These are phyloP conservation scores for Globisporangium recalcitrans DNA, from an alignment of 352 stramenopile genomes.

Conservation along the genomic window DNA sequence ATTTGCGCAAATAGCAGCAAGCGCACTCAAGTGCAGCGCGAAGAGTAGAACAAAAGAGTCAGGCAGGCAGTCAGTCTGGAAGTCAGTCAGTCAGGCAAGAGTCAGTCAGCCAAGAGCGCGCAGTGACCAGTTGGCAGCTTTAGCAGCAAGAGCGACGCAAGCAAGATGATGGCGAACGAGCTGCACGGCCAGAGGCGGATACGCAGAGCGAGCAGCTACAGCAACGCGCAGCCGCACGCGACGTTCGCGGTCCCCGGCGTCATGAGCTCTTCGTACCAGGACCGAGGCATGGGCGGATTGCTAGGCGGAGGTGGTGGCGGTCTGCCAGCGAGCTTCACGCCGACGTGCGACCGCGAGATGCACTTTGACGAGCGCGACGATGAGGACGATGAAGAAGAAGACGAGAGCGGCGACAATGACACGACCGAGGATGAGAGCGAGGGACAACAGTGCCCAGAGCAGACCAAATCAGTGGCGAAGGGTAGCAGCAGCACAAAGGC, in stretches of 20 bases:
- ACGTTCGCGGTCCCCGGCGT: slow-evolving; percentile 5
- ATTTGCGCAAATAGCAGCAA: background rate
- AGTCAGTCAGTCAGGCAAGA: background rate
- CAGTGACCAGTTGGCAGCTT: background rate
- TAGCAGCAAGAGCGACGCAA: background rate
- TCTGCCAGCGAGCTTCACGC: slow-evolving; percentile 9
- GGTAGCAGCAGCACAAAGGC: background rate
- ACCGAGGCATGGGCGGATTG: background rate
- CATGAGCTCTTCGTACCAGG: slow-evolving; percentile 17
- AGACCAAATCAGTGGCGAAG: background rate
- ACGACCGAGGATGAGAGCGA: slow-evolving; percentile 17
- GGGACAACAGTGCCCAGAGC: slow-evolving; percentile 5
- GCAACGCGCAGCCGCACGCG: background rate
- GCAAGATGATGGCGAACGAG: slow-evolving; percentile 1
- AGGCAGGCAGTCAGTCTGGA: too few relatives aligned
- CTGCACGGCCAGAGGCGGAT: slow-evolving; percentile 8
- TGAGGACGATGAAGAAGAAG: slow-evolving; percentile 10
- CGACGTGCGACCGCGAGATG: slow-evolving; percentile 8
- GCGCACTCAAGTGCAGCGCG: background rate
- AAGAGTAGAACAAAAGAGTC: background rate
- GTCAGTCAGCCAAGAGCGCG: background rate
- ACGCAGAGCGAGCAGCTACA: slow-evolving; percentile 16
- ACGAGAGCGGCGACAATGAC: slow-evolving; percentile 13
- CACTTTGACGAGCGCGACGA: slow-evolving; percentile 22
- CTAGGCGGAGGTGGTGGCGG: background rate